Conservation (phyloP, 208 protist species). For the Trichomonas vaginalis region DNA sequence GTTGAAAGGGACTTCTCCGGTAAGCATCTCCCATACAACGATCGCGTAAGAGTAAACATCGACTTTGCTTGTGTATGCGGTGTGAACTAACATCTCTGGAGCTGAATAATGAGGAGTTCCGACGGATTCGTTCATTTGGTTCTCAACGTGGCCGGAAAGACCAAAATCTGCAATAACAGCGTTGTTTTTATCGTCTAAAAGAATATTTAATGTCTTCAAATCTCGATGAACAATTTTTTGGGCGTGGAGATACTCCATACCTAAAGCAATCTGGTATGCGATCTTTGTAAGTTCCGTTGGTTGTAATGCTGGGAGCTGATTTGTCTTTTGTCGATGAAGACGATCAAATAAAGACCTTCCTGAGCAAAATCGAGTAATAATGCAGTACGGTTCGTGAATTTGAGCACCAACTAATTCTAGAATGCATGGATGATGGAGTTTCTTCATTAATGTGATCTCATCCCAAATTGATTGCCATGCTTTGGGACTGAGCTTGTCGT, state of each 20-base stretch:
- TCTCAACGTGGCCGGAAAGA: neutral
- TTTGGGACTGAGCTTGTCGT: neutral
- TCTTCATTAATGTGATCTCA: neutral
- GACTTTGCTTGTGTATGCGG: neutral
- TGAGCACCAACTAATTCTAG: neutral
- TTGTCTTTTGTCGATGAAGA: neutral
- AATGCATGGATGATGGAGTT: neutral
- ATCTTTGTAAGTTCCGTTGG: neutral
- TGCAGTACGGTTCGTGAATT: neutral
- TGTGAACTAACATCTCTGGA: neutral
- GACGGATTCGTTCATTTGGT: neutral
- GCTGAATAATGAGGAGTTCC: conserved; percentile 4
- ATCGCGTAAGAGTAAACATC: neutral
- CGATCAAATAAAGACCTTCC: neutral
- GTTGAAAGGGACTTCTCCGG: neutral
- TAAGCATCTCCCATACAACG: neutral
- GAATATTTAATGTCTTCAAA: conserved; percentile 1
- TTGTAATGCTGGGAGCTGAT: neutral
- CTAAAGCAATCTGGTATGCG: neutral
- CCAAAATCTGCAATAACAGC: neutral
- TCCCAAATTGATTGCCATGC: neutral
- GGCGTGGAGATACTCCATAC: neutral
- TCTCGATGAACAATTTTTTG: neutral
- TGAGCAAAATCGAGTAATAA: neutral
- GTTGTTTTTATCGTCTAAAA: neutral